Conservation (phyloP, 257 asterid species). For the Gynochthodes officinalis region DNA sequence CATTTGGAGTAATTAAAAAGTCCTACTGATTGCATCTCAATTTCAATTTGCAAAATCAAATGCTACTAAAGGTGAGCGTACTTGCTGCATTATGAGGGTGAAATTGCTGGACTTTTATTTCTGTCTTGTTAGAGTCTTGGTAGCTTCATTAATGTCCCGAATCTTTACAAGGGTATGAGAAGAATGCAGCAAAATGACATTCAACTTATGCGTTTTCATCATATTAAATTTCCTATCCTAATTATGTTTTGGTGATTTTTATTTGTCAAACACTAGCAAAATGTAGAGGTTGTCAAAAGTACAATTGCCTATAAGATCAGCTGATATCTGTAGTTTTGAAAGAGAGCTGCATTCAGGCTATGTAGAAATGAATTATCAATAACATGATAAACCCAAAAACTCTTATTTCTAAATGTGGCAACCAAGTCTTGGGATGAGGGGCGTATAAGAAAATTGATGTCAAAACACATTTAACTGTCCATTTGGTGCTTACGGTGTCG, state of each 20-base stretch:
- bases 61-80: neutral
- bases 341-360: neutral
- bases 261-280: neutral
- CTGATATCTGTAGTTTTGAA: neutral
- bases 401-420: neutral
- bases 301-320: neutral
- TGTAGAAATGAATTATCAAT: neutral
- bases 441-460: neutral
- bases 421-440: neutral
- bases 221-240: neutral
- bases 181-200: neutral
- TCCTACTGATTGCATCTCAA: neutral
- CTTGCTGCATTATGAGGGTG: neutral
- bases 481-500: neutral
- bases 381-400: neutral
- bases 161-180: neutral
- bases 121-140: neutral
- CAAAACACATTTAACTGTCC: neutral
- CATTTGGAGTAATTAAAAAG: neutral
- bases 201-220: neutral
- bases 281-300: neutral
- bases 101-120: neutral
- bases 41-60: neutral
- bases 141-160: neutral
- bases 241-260: neutral